Conservation (phyloP, 306 rosid species). For the Hippophae tibetana region DNA sequence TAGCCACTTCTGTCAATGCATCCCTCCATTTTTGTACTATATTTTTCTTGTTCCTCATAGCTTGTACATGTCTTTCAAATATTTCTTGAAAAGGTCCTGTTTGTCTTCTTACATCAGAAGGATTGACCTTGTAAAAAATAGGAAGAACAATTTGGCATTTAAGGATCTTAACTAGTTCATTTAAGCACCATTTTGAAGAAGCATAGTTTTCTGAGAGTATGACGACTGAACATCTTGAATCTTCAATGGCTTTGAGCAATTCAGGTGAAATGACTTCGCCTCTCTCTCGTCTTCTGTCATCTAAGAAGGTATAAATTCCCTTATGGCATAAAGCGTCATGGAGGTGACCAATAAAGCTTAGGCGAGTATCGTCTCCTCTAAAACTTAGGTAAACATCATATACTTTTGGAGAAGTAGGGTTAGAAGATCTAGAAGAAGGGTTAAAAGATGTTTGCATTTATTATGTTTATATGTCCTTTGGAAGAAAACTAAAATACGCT, state of each 20-base stretch:
- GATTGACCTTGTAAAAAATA: neutral
- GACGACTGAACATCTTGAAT: neutral
- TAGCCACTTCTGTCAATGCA: neutral
- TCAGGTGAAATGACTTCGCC: neutral
- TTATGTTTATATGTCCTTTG: no score
- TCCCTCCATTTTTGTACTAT: neutral
- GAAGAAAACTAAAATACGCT: no score
- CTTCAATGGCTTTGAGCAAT: neutral
- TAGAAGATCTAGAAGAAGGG: no score
- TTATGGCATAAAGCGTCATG: conserved; percentile 25
- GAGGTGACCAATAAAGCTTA: conserved; percentile 27
- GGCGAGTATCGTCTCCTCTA: conserved; percentile 1
- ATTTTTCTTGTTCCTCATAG: neutral
- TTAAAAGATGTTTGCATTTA: no score
- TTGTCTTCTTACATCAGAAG: neutral
- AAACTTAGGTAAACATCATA: conserved; percentile 41
- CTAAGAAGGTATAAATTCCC: conserved; percentile 26
- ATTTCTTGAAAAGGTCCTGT: neutral
- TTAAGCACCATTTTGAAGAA: conserved; percentile 8
- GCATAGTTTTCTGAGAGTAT: neutral
- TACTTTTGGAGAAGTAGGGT: no score
- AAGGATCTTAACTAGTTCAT: conserved; percentile 4
- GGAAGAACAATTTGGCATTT: neutral
- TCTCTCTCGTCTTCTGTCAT: conserved; percentile 5
- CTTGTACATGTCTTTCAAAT: neutral